Base-by-base conservation (phyloP, 306 rosid species). In the Citrullus colocynthis region DNA sequence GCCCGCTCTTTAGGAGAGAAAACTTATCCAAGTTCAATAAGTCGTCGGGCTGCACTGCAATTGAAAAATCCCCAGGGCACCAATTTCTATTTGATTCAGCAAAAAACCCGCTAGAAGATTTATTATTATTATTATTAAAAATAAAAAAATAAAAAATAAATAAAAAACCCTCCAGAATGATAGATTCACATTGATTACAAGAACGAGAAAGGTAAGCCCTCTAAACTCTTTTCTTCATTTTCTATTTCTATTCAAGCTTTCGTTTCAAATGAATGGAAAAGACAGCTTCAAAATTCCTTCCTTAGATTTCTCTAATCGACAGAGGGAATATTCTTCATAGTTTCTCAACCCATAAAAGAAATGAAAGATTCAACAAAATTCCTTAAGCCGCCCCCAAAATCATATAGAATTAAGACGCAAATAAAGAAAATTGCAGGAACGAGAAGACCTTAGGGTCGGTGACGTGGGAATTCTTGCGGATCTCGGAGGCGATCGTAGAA, bases 401-500 rank as follows among this genome's bases (percentile, higher is more conserved):
- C 49, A 56, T 45, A 49, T 16, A 41, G 48, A 54, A 52, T 2
- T 7, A 5, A 59, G 5, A 58, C 9, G 51, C 49, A 64, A 16
- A 13, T 52, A 52, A 8, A 74, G 45, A 28, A 13, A n/a, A 54
- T 20, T 63, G 63, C 21, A 16, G 44, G 62, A 37, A 44, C 14
- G 39, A 17, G 57, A 15, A 18, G 57, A 95, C 97, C 95, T 92
- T 95, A 64, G 98, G 96, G 75, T 95, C 66, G 60, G 89, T 82
- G 82, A 92, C 16, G 66, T 83, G 80, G 11, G 89, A 14, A 81
- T 93, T 89, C 83, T 87, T 90, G 83, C 97, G 97, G 89, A 92
- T 87, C 92, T 95, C 79, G 4, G 97, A 42, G 83, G 99, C 88
- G 81, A 92, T 49, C 77, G 90, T 42, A 79, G 97, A 88, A 72